These are phyloP conservation scores for Elongisporangium senticosum DNA, from an alignment of 352 stramenopile species.

Conservation along the genomic window DNA sequence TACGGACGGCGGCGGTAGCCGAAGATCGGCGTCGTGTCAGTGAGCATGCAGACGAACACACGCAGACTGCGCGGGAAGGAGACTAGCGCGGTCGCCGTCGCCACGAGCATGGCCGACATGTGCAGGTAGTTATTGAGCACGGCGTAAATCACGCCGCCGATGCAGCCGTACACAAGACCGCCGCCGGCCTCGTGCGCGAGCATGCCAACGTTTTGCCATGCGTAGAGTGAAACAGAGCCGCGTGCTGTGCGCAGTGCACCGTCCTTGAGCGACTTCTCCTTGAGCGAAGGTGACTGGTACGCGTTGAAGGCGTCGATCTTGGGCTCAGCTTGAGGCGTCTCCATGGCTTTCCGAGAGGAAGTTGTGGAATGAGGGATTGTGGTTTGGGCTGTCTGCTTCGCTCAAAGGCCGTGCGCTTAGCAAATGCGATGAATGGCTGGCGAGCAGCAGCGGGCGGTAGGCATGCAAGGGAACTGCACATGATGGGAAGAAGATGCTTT, in stretches of 20 bases:
- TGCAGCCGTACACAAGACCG: conserved; percentile 41
- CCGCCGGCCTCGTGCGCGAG: conserved; percentile 35
- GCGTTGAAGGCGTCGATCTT: background rate
- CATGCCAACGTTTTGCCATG: conserved; percentile 37
- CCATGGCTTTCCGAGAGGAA: background rate
- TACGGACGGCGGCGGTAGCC: conserved; percentile 80
- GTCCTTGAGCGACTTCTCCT: background rate
- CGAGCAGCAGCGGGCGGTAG: no score
- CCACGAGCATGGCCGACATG: conserved; percentile 44
- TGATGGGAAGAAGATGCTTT: background rate
- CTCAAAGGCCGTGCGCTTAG: background rate
- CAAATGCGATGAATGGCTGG: background rate
- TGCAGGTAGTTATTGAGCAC: conserved; percentile 61
- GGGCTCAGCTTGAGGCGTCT: background rate
- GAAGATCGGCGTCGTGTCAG: conserved; percentile 72
- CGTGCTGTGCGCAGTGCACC: background rate
- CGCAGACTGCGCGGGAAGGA: conserved; percentile 43
- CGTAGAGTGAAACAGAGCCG: conserved; percentile 21
- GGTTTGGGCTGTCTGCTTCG: no score
- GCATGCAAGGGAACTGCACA: background rate
- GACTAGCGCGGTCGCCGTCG: conserved; percentile 44
- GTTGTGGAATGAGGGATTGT: background rate
- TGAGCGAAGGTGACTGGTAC: background rate
- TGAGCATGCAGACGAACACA: conserved; percentile 67
- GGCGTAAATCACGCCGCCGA: conserved; percentile 44